phyloP scores from a whole-genome alignment of 768 basidiomycete genomes.

The Naganishia friedmannii region DNA sequence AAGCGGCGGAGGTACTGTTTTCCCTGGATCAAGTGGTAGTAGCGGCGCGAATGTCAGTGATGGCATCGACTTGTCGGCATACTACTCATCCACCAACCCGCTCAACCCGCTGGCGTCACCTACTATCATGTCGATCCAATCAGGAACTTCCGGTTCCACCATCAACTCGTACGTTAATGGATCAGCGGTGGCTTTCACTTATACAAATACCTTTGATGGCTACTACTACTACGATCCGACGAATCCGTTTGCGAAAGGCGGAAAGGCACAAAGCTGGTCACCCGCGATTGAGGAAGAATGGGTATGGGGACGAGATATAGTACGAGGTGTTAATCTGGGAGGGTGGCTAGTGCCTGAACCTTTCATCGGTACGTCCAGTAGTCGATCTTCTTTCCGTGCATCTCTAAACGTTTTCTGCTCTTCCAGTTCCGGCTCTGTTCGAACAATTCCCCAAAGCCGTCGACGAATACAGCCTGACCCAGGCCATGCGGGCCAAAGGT shows the following conservation, averaged over 20 bases:
- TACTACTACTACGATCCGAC: constrained; percentile 46
- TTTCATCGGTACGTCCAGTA: constrained; percentile 41
- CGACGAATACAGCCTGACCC: constrained; percentile 48
- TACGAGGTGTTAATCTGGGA: constrained; percentile 38
- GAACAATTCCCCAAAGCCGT: constrained; percentile 39
- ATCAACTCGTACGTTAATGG: constrained; percentile 43
- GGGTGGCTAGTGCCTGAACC: constrained; percentile 36
- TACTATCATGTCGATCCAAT: constrained; percentile 30
- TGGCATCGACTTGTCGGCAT: constrained; percentile 3
- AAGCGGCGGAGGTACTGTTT: constrained; percentile 21
- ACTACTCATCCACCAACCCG: constrained; percentile 1
- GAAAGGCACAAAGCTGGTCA: constrained; percentile 47
- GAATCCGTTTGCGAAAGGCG: constrained; percentile 44
- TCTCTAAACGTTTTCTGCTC: neutral
- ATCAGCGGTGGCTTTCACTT: constrained; percentile 35
- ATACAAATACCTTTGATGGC: constrained; percentile 50
- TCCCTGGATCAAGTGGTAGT: constrained; percentile 23
- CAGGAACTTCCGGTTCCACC: constrained; percentile 39
- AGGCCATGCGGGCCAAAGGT: constrained; percentile 32
- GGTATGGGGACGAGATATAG: constrained; percentile 47
- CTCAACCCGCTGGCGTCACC: constrained; percentile 25
- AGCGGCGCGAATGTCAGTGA: constrained; percentile 11
- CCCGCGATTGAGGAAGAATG: constrained; percentile 48
- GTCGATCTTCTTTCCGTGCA: too few species aligned
- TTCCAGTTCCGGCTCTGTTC: constrained; percentile 25